Evolutionary conservation across 1,284 basidiomycete genomes (phyloP).

Genomic region (Ceratobasidium theobromae): DNA sequence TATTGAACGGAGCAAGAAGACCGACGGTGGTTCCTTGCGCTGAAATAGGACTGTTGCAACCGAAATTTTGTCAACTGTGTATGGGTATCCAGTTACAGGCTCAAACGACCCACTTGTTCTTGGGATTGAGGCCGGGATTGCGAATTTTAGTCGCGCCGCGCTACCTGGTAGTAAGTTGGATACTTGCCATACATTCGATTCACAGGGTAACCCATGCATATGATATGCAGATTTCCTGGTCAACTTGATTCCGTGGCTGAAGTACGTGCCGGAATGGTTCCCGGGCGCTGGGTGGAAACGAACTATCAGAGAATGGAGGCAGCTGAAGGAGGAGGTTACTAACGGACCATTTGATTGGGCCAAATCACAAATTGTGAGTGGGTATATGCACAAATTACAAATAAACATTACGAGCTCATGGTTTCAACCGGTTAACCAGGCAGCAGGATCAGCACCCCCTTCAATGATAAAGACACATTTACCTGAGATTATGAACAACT

Average conservation of each 20-base stretch:
- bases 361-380: slow-evolving; percentile 3
- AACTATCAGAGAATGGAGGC: not conserved
- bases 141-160: not conserved
- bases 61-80: slow-evolving; percentile 8
- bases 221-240: not conserved
- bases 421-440: not conserved
- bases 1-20: not conserved
- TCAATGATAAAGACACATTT: not conserved
- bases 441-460: not conserved
- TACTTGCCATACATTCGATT: not conserved
- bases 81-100: slow-evolving; percentile 18
- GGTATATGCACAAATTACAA: not conserved
- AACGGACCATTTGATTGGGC: slow-evolving; percentile 14
- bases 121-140: not conserved
- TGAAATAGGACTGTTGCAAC: slow-evolving; percentile 12
- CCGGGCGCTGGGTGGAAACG: slow-evolving; percentile 30
- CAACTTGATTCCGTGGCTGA: slow-evolving; percentile 25
- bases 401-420: not conserved
- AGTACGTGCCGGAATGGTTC: slow-evolving; percentile 33
- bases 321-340: slow-evolving; percentile 1
- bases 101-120: slow-evolving; percentile 1
- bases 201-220: not conserved
- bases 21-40: not conserved
- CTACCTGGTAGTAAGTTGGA: slow-evolving; percentile 8
- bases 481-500: not conserved